A percentile compares a stretch with the other conserved stretches of the same genome.
These are phyloP conservation scores for Sporormia fimetaria DNA, from an alignment of 495 filamentous ascomycete species.

Conservation along the genomic window DNA sequence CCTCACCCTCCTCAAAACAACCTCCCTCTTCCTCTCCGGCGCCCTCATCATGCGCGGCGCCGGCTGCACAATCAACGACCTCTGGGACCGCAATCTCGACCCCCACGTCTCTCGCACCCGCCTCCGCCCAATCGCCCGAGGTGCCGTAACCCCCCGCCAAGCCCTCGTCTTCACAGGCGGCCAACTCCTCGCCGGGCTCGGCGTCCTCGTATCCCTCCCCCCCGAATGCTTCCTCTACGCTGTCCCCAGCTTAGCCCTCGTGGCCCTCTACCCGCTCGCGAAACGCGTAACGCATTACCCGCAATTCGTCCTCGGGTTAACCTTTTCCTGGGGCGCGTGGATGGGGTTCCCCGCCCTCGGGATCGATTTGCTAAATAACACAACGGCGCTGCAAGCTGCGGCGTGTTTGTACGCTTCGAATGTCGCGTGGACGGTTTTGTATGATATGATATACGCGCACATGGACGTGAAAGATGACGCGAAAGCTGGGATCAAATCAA, in stretches of 20 bases:
- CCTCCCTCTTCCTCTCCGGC: constrained; percentile 70
- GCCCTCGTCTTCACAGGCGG: constrained; percentile 72
- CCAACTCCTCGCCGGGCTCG: constrained; percentile 72
- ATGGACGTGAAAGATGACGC: constrained; percentile 96
- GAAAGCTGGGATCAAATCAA: constrained; percentile 89
- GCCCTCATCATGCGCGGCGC: constrained; percentile 94
- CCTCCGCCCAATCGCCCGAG: constrained; percentile 77
- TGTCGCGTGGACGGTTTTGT: constrained; percentile 86
- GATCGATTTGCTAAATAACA: constrained; percentile 61
- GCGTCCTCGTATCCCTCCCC: constrained; percentile 77
- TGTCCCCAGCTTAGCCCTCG: constrained; percentile 70
- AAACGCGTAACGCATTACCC: constrained; percentile 94
- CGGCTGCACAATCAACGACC: constrained; percentile 95
- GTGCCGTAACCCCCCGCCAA: constrained; percentile 61
- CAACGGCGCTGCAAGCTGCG: constrained; percentile 52
- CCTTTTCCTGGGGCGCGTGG: constrained; percentile 94
- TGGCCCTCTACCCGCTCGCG: constrained; percentile 76
- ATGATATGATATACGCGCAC: constrained; percentile 98
- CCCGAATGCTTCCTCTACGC: constrained; percentile 74
- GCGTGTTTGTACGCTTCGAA: constrained; percentile 72
- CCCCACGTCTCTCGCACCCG: constrained; percentile 79
- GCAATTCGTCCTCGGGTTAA: constrained; percentile 80
- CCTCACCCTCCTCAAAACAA: constrained; percentile 48
- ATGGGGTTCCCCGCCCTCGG: constrained; percentile 94
- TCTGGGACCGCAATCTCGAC: constrained; percentile 92